A percentile compares a stretch with the other conserved stretches of the same genome.
Conservation (phyloP, 1,284 basidiomycete genomes). For the Austroboletus olivaceoglutinosus region DNA sequence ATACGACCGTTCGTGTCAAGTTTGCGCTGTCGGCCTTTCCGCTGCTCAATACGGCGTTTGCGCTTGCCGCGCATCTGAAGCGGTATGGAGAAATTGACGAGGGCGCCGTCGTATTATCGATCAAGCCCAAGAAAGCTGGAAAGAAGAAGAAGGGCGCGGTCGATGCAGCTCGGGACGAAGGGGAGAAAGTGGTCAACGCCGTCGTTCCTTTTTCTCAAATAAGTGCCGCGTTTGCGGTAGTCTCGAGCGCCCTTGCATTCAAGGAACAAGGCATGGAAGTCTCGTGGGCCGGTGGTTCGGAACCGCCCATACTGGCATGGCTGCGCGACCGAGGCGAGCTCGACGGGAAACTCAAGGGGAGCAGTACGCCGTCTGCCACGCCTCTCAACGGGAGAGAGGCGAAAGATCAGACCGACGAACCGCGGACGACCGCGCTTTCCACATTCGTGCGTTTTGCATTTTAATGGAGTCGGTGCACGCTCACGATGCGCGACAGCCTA, state of each 20-base stretch:
- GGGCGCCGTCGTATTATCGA: slow-evolving; percentile 60
- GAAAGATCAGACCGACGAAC: not conserved
- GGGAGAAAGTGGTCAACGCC: slow-evolving; percentile 64
- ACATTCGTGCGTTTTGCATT: slow-evolving; percentile 27
- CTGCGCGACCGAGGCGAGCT: slow-evolving; percentile 68
- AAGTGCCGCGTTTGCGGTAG: slow-evolving; percentile 68
- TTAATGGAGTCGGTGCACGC: not conserved
- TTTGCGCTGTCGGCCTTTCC: slow-evolving; percentile 60
- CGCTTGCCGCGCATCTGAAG: slow-evolving; percentile 51
- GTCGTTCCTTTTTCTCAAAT: slow-evolving; percentile 73
- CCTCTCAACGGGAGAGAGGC: not conserved
- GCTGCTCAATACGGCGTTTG: slow-evolving; percentile 47
- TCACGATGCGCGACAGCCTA: slow-evolving; percentile 16
- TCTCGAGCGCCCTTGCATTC: slow-evolving; percentile 47
- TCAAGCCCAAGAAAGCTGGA: slow-evolving; percentile 46
- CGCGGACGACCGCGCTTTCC: slow-evolving; percentile 22
- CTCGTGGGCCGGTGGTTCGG: slow-evolving; percentile 66
- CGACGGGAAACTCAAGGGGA: slow-evolving; percentile 28
- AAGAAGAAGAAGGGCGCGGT: slow-evolving; percentile 26
- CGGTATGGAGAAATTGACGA: slow-evolving; percentile 63
- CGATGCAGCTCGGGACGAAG: slow-evolving; percentile 38
- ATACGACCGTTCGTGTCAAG: slow-evolving; percentile 73
- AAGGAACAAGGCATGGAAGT: slow-evolving; percentile 52
- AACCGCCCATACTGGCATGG: slow-evolving; percentile 76
- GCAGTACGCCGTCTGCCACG: not conserved